Conservation (phyloP, 441 rosid species). For the Pelargonium australe region DNA sequence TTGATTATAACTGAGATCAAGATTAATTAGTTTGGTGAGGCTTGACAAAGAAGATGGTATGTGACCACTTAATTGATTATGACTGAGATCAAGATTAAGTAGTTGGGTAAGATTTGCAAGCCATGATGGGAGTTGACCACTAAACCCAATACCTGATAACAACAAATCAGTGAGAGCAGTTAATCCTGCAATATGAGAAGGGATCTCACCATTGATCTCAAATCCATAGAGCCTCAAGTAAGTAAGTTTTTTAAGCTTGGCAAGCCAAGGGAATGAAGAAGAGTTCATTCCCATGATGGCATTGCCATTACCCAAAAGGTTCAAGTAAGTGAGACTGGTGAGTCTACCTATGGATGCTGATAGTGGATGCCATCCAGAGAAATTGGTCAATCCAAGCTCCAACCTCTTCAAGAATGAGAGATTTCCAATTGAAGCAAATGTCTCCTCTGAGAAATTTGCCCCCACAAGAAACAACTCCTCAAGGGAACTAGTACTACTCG, state of each 20-base stretch:
- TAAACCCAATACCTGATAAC: too few relatives aligned
- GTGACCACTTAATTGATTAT: background rate
- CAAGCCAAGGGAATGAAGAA: too few relatives aligned
- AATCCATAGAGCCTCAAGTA: too few relatives aligned
- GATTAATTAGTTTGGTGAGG: background rate
- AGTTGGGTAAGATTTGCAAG: background rate
- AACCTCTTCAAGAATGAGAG: background rate
- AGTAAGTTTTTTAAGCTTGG: too few relatives aligned
- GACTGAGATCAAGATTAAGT: background rate
- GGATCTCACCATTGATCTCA: too few relatives aligned
- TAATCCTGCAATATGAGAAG: too few relatives aligned
- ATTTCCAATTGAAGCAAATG: slow-evolving; percentile 15
- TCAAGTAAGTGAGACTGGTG: background rate
- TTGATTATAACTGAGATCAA: too few relatives aligned
- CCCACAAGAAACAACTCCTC: background rate
- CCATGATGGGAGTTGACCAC: background rate
- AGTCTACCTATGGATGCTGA: slow-evolving; percentile 14
- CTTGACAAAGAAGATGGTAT: background rate
- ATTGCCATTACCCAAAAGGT: too few relatives aligned
- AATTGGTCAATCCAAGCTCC: background rate
- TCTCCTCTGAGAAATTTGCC: background rate
- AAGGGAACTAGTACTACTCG: background rate
- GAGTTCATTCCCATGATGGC: too few relatives aligned
- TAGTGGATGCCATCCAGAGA: slow-evolving; percentile 1
- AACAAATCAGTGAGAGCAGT: too few relatives aligned